Evolutionary conservation across 805 yeast genomes (phyloP).

Genomic region (Wickerhamiella brachini): DNA sequence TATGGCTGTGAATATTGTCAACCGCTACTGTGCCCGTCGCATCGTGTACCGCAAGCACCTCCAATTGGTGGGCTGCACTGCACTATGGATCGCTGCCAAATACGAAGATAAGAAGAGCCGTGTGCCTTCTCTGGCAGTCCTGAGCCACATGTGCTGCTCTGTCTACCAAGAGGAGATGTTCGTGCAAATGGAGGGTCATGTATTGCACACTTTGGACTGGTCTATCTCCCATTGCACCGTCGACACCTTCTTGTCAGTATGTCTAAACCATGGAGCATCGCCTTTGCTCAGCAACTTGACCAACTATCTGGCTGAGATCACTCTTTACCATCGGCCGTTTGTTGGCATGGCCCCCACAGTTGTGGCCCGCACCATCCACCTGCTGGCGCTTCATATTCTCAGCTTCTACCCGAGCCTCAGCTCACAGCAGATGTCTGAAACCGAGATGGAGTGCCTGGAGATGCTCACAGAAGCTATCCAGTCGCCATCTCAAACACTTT

Average conservation of each 20-base stretch:
- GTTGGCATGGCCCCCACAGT: slow-evolving; percentile 20
- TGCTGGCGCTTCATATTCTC: slow-evolving; percentile 20
- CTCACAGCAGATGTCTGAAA: slow-evolving; percentile 5
- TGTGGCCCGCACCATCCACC: slow-evolving; percentile 23
- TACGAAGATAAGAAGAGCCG: slow-evolving; percentile 59
- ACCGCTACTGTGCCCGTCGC: slow-evolving; percentile 78
- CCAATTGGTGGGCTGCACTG: slow-evolving; percentile 80
- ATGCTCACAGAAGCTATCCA: slow-evolving; percentile 25
- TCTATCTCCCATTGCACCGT: slow-evolving; percentile 45
- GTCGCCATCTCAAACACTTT: slow-evolving; percentile 25
- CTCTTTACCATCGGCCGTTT: slow-evolving; percentile 25
- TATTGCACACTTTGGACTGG: slow-evolving; percentile 57
- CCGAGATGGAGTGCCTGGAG: slow-evolving; percentile 22
- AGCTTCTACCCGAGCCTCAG: slow-evolving; percentile 7
- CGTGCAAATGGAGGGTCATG: slow-evolving; percentile 62
- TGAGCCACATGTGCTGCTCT: slow-evolving; percentile 54
- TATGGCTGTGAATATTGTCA: slow-evolving; percentile 60
- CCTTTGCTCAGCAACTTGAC: slow-evolving; percentile 21
- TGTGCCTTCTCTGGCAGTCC: slow-evolving; percentile 56
- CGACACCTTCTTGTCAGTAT: slow-evolving; percentile 28
- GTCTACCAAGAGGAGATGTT: slow-evolving; percentile 45
- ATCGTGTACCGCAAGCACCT: slow-evolving; percentile 73
- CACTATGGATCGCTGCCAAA: slow-evolving; percentile 81
- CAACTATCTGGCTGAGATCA: slow-evolving; percentile 24
- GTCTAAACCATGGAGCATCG: slow-evolving; percentile 15